Evolutionary conservation across 139 green algal species (phyloP).

Genomic region (Picochlorum costavermella): DNA sequence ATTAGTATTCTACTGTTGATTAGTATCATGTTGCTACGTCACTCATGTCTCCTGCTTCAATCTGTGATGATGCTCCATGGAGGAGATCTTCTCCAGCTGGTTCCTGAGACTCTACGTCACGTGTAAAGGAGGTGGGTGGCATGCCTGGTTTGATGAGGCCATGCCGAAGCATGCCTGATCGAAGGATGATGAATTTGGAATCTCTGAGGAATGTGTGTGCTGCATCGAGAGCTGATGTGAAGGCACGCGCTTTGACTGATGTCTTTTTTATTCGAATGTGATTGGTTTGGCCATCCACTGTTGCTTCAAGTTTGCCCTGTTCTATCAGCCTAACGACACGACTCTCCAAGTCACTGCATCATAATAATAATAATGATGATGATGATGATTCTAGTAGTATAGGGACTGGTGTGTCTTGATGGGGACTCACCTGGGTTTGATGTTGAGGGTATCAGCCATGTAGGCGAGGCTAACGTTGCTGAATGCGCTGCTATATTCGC

Average conservation of each 20-base stretch:
- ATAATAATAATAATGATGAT: neutral
- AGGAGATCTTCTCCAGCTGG: too few relatives aligned
- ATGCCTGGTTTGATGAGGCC: too few relatives aligned
- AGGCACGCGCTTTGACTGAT: neutral
- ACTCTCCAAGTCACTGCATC: conserved; percentile 1
- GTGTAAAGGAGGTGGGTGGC: too few relatives aligned
- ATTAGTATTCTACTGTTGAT: too few relatives aligned
- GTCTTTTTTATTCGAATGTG: neutral
- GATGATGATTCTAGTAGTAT: too few relatives aligned
- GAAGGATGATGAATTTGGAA: too few relatives aligned
- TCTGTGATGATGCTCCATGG: too few relatives aligned
- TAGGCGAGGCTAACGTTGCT: neutral
- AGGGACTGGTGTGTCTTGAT: neutral
- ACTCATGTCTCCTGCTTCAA: too few relatives aligned
- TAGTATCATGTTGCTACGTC: too few relatives aligned
- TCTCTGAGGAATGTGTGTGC: too few relatives aligned
- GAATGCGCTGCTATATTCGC: neutral
- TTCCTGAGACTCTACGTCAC: too few relatives aligned
- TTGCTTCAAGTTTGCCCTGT: neutral
- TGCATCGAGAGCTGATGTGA: neutral
- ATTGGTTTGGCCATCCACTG: neutral
- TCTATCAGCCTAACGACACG: neutral
- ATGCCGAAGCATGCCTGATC: too few relatives aligned
- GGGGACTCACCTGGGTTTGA: neutral
- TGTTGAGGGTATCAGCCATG: conserved; percentile 1